Conservation (phyloP, 257 asterid species). For the Fraxinus excelsior region DNA sequence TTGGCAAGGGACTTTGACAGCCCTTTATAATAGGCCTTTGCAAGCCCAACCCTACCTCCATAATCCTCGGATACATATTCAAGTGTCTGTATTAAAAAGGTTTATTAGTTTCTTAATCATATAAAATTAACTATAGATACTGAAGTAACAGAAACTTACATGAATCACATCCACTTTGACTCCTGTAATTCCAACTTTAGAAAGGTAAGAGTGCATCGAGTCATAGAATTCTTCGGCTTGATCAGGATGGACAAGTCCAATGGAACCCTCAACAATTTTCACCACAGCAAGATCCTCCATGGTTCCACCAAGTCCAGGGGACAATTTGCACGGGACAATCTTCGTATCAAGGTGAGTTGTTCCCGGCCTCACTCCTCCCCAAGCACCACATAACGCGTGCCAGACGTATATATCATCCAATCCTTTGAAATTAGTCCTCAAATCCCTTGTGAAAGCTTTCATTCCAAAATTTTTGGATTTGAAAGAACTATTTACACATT, state of each 20-base stretch:
- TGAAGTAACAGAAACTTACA: constrained; percentile 33
- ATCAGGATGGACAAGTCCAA: constrained; percentile 72
- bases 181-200: constrained; percentile 66
- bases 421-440: constrained; percentile 60
- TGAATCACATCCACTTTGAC: constrained; percentile 77
- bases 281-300: constrained; percentile 77
- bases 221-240: constrained; percentile 65
- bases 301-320: constrained; percentile 73
- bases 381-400: constrained; percentile 77
- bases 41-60: constrained; percentile 75
- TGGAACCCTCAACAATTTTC: constrained; percentile 65
- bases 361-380: constrained; percentile 81
- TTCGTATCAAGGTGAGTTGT: constrained; percentile 53
- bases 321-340: constrained; percentile 47
- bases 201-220: constrained; percentile 67
- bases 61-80: constrained; percentile 62
- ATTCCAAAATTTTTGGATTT: constrained; percentile 40
- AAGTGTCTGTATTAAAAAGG: constrained; percentile 34
- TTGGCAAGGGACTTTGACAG: constrained; percentile 60
- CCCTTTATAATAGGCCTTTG: constrained; percentile 69
- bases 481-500: constrained; percentile 36
- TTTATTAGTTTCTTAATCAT: neutral
- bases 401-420: constrained; percentile 71
- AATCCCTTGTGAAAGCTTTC: constrained; percentile 57
- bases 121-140: neutral